Percentiles rank a stretch among this genome's conserved stretches.
phyloP scores from a whole-genome alignment of 2,329 filamentous ascomycete genomes.

The Diaporthe australafricana region DNA sequence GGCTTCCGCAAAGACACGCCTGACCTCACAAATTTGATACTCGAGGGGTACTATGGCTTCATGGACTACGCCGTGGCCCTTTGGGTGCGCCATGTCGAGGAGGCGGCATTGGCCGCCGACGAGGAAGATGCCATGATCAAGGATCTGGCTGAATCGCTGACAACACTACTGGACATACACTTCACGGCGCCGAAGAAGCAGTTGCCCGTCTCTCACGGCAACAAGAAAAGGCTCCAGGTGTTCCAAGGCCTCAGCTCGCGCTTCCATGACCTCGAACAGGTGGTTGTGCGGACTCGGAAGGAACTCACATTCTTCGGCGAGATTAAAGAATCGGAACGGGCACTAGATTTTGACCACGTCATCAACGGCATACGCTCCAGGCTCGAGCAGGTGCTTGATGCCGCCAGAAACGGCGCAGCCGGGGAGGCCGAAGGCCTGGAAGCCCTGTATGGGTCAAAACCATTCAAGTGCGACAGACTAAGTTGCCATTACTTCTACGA shows the following conservation, averaged over 20 bases:
- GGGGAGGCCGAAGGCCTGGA: slow-evolving; percentile 38
- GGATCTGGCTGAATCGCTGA: slow-evolving; percentile 3
- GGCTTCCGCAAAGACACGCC: not conserved
- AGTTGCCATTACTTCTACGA: slow-evolving; percentile 55
- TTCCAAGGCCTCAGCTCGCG: not conserved
- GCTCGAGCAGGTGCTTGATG: slow-evolving; percentile 18
- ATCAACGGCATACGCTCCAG: slow-evolving; percentile 14
- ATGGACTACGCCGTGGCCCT: slow-evolving; percentile 1
- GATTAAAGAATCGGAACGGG: slow-evolving; percentile 1
- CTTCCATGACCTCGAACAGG: slow-evolving; percentile 6
- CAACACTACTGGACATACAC: not conserved
- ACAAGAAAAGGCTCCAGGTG: not conserved
- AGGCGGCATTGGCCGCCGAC: not conserved
- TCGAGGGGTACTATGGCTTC: slow-evolving; percentile 4
- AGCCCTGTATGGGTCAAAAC: slow-evolving; percentile 48
- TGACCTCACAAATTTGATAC: not conserved
- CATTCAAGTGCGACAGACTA: slow-evolving; percentile 52
- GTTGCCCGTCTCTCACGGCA: not conserved
- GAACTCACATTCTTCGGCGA: not conserved
- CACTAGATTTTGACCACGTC: not conserved
- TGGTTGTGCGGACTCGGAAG: not conserved
- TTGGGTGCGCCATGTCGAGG: slow-evolving; percentile 18
- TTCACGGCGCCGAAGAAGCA: not conserved
- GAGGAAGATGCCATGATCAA: not conserved
- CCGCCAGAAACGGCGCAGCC: not conserved